phyloP scores from a whole-genome alignment of 2,329 filamentous ascomycete genomes.

The Phyllosticta capitalensis region DNA sequence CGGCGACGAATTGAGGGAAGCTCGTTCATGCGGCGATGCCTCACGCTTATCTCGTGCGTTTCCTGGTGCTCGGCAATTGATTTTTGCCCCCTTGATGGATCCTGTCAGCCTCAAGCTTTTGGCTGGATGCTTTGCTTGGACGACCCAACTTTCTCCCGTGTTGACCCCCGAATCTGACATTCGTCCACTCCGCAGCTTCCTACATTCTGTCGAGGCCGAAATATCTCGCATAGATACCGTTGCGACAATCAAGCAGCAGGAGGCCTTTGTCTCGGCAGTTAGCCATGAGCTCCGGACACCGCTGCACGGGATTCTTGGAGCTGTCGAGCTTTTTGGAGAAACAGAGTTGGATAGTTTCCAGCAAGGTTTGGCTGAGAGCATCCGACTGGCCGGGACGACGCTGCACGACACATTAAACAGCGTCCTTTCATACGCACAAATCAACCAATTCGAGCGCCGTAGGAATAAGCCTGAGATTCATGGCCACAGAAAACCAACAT shows the following conservation, averaged over 20 bases:
- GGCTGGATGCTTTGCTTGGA: slow-evolving; percentile 16
- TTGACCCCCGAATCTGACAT: slow-evolving; percentile 14
- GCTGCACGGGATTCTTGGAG: slow-evolving; percentile 8
- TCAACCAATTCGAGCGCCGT: slow-evolving; percentile 17
- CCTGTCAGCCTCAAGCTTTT: slow-evolving; percentile 15
- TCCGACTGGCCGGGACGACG: slow-evolving; percentile 32
- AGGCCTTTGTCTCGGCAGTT: slow-evolving; percentile 31
- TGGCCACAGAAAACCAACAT: not conserved
- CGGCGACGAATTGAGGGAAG: slow-evolving; percentile 10
- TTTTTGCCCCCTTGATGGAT: slow-evolving; percentile 16
- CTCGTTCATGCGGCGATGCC: slow-evolving; percentile 11
- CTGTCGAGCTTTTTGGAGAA: slow-evolving; percentile 14
- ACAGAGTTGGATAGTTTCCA: slow-evolving; percentile 11
- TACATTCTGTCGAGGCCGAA: slow-evolving; percentile 12
- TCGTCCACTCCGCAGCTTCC: slow-evolving; percentile 12
- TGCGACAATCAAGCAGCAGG: slow-evolving; percentile 8
- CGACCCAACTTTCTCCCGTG: slow-evolving; percentile 7
- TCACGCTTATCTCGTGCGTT: slow-evolving; percentile 10
- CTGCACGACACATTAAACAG: slow-evolving; percentile 31
- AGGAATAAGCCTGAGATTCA: not conserved
- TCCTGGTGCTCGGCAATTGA: slow-evolving; percentile 12
- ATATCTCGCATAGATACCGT: slow-evolving; percentile 10
- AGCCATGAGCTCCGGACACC: slow-evolving; percentile 24
- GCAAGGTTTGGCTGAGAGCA: slow-evolving; percentile 14
- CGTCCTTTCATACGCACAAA: slow-evolving; percentile 26